Base-by-base conservation (phyloP, 163 green algal species). In the Picocystis sp. region DNA sequence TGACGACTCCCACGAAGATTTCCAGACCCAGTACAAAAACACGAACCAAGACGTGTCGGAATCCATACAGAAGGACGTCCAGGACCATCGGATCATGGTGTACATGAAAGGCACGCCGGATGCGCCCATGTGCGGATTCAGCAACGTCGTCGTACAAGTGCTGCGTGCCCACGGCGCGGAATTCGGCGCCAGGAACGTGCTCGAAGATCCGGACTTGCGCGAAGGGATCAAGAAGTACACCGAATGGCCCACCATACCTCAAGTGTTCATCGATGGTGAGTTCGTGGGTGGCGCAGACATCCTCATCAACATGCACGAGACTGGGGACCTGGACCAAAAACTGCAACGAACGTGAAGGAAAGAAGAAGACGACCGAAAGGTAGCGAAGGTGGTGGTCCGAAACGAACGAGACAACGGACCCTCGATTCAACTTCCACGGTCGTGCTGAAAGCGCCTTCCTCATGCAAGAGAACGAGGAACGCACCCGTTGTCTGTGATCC, bases 61-160 rank as follows among this genome's bases (percentile, higher is more conserved):
- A 1, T 53, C 69, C 22, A 94, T 95, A 22, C 63, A 84, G 44
- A 22, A 78, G 10, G 82, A 94, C 57, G 68, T 97, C 13, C 60
- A 45, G 1, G 52, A 47, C 1, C 69, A 93, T 55, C 67, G 75
- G 35, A 78, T 97, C 1, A 90, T 96, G 58, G 57, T 97, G 1
- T 97, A 93, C 70, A 97, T 97, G 87, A 95, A 94, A 78, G 84
- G 84, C 33, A 56, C 76, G 10, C 84, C 84, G 41, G 65, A 88
- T 14, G 67, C 71, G 14, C 88, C 88, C 1, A 72, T 81, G 67
- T 97, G 88, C 52, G 88, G 88, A 23, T 97, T 97, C 71, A 93
- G 79, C 66, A 89, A 83, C 53, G 86, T 84, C 71, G 86, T 77
- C 12, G 86, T 79, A 64, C 63, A 67, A 13, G 83, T 97, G 42